These are phyloP conservation scores for Tetracentron sinense DNA, from an alignment of 164 flowering plant genomes.

Conservation along the genomic window DNA sequence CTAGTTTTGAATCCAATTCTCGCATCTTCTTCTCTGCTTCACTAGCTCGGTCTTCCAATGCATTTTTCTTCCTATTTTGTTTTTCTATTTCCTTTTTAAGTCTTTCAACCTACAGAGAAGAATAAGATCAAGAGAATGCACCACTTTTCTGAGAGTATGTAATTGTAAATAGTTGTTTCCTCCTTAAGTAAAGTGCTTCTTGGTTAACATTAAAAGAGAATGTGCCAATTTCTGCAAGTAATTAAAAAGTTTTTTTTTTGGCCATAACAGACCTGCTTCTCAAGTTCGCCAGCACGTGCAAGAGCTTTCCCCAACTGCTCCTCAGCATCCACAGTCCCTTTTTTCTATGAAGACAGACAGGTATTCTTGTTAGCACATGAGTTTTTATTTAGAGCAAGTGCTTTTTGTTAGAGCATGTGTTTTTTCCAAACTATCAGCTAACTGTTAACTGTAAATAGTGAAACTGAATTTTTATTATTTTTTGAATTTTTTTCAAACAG, in stretches of 20 bases:
- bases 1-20: conserved; percentile 48
- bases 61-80: conserved; percentile 44
- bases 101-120: conserved; percentile 44
- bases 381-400: too few relatives aligned
- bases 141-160: background rate
- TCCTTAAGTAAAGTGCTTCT: too few relatives aligned
- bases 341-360: conserved; percentile 35
- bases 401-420: too few relatives aligned
- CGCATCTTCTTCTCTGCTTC: conserved; percentile 50
- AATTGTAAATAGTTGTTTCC: too few relatives aligned
- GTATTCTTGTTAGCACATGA: too few relatives aligned
- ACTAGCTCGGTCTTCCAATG: conserved; percentile 41
- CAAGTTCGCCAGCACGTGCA: conserved; percentile 73
- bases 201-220: too few relatives aligned
- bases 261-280: conserved; percentile 57
- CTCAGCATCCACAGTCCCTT: conserved; percentile 50
- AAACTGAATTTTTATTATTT: too few relatives aligned
- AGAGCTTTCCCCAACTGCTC: conserved; percentile 70
- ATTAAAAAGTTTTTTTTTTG: background rate
- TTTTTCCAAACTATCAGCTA: too few relatives aligned
- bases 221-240: background rate
- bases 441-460: too few relatives aligned
- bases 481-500: too few relatives aligned
- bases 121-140: conserved; percentile 8
- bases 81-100: conserved; percentile 54